These are phyloP conservation scores for Termitomyces sp. DNA, from an alignment of 1,284 basidiomycete species.

Conservation along the genomic window DNA sequence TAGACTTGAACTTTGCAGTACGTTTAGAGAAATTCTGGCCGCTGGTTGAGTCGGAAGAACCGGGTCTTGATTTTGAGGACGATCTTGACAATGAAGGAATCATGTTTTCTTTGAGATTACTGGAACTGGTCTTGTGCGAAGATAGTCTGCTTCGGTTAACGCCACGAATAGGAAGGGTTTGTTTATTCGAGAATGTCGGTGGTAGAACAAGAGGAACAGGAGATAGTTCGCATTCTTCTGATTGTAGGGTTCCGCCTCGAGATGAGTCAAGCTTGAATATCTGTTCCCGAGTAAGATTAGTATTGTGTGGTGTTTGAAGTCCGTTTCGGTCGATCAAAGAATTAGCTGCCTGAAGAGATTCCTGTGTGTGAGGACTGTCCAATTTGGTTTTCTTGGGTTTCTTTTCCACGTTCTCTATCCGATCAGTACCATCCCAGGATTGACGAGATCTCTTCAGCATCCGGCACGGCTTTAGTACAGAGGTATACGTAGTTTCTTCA, in stretches of 20 bases:
- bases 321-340: background rate
- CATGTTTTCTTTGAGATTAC: conserved; percentile 24
- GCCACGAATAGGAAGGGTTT: conserved; percentile 8
- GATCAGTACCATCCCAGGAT: conserved; percentile 8
- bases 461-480: conserved; percentile 19
- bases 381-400: conserved; percentile 12
- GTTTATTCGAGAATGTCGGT: conserved; percentile 18
- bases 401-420: conserved; percentile 7
- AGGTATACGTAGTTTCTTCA: conserved; percentile 14
- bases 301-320: conserved; percentile 18
- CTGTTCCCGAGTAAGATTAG: conserved; percentile 14
- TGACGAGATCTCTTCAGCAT: conserved; percentile 24
- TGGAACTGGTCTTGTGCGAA: conserved; percentile 17
- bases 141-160: conserved; percentile 6
- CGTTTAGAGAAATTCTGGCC: conserved; percentile 9
- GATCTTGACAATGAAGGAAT: conserved; percentile 7
- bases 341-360: background rate
- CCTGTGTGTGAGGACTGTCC: background rate
- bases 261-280: conserved; percentile 15
- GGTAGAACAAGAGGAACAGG: conserved; percentile 16
- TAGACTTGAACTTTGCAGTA: conserved; percentile 10
- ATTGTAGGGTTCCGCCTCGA: conserved; percentile 6
- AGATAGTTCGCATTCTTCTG: conserved; percentile 13
- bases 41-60: conserved; percentile 12
- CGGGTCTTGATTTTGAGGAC: conserved; percentile 6